phyloP scores from a whole-genome alignment of 768 basidiomycete species.

The Candolleomyces eurysporus region DNA sequence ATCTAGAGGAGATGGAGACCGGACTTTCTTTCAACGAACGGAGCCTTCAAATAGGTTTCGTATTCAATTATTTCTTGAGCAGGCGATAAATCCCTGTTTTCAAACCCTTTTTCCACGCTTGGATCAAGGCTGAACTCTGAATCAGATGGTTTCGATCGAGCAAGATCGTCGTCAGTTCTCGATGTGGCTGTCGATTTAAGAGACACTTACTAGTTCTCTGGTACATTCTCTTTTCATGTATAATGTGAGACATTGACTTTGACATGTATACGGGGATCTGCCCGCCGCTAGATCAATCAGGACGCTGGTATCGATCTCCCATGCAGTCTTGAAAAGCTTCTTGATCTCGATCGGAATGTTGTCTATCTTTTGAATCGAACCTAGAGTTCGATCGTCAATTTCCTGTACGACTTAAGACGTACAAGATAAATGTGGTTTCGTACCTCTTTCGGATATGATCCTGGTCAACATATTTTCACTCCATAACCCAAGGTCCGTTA shows the following conservation, averaged over 20 bases:
- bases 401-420: too few relatives aligned
- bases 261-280: background rate
- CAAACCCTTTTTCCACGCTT: too few relatives aligned
- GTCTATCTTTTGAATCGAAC: background rate
- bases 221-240: background rate
- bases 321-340: background rate
- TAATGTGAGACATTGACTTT: background rate
- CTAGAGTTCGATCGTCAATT: background rate
- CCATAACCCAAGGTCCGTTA: background rate
- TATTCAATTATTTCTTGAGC: too few relatives aligned
- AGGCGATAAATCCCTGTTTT: too few relatives aligned
- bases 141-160: too few relatives aligned
- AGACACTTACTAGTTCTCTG: too few relatives aligned
- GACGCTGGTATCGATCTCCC: background rate
- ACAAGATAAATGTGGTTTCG: background rate
- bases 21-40: too few relatives aligned
- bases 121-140: too few relatives aligned
- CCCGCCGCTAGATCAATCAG: background rate
- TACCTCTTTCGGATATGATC: background rate
- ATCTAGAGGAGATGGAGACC: too few relatives aligned
- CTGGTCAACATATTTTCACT: conserved; percentile 22
- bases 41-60: too few relatives aligned
- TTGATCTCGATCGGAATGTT: background rate
- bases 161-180: too few relatives aligned
- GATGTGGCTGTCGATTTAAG: too few relatives aligned